Evolutionary conservation across 768 basidiomycete genomes (phyloP).

Genomic region (Rhodosporidiobolus odoratus): DNA sequence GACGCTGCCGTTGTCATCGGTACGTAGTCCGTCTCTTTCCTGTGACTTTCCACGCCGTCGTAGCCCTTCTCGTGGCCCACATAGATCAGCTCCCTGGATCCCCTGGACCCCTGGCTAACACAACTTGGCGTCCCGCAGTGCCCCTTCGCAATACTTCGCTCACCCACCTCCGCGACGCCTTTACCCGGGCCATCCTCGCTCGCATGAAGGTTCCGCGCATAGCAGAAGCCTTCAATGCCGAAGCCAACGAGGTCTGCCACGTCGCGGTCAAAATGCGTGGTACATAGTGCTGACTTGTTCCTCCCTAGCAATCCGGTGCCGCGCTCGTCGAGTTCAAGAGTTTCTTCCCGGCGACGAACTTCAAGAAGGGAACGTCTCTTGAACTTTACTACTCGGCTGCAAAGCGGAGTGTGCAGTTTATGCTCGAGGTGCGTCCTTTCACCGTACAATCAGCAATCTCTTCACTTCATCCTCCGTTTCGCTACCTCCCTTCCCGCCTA

Average conservation of each 20-base stretch:
- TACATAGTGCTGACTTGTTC: neutral
- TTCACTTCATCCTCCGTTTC: neutral
- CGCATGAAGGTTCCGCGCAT: constrained; percentile 46
- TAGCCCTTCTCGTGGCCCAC: too few relatives aligned
- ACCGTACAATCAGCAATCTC: neutral
- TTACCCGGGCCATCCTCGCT: constrained; percentile 47
- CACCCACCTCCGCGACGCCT: constrained; percentile 49
- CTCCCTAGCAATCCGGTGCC: constrained; percentile 40
- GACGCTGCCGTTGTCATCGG: constrained; percentile 47
- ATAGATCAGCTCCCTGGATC: too few relatives aligned
- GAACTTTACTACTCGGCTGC: constrained; percentile 42
- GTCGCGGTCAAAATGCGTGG: neutral
- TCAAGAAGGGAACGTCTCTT: constrained; percentile 45
- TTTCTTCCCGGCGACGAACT: constrained; percentile 45
- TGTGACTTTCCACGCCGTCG: neutral
- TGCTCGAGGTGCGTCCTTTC: constrained; percentile 43
- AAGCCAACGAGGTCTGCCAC: constrained; percentile 44
- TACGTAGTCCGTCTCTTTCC: constrained; percentile 26
- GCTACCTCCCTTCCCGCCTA: neutral
- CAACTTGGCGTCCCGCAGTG: constrained; percentile 40
- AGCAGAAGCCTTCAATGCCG: constrained; percentile 38
- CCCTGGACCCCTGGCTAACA: too few relatives aligned
- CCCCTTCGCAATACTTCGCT: constrained; percentile 49
- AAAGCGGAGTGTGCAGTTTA: constrained; percentile 43
- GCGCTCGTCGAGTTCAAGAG: constrained; percentile 46